phyloP scores from a whole-genome alignment of 768 basidiomycete genomes.

The Suillus alpinus region DNA sequence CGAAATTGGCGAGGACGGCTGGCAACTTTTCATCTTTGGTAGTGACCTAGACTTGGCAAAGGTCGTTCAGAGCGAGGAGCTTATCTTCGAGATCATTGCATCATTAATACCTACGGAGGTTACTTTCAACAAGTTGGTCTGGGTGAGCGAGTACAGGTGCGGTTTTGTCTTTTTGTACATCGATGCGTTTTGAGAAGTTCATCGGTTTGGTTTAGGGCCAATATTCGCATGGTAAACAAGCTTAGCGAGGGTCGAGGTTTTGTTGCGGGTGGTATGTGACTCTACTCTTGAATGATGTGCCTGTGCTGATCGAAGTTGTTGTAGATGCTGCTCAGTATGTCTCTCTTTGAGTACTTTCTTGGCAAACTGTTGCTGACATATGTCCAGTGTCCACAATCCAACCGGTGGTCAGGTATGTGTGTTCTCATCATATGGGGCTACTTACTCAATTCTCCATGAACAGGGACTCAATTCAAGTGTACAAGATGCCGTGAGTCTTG shows the following conservation, averaged over 20 bases:
- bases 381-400: not conserved
- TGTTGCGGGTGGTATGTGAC: not conserved
- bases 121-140: slow-evolving; percentile 25
- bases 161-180: not conserved
- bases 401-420: not conserved
- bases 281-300: not conserved
- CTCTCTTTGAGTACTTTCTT: not conserved
- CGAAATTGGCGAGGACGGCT: slow-evolving; percentile 22
- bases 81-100: slow-evolving; percentile 29
- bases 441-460: not conserved
- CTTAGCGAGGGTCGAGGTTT: not conserved
- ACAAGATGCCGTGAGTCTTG: slow-evolving; percentile 36
- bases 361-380: not conserved
- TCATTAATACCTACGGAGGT: slow-evolving; percentile 14
- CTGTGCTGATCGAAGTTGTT: not conserved
- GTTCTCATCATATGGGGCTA: not conserved
- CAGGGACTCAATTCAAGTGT: slow-evolving; percentile 38
- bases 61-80: slow-evolving; percentile 19
- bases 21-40: slow-evolving; percentile 10
- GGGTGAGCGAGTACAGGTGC: slow-evolving; percentile 28
- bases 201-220: not conserved
- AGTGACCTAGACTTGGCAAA: slow-evolving; percentile 12
- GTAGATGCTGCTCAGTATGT: not conserved
- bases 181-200: not conserved
- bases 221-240: not conserved